Evolutionary conservation across 2,329 filamentous ascomycete genomes (phyloP), one percentile per base, ranked within the genome.

Genomic region (Ampelomyces quisqualis): DNA sequence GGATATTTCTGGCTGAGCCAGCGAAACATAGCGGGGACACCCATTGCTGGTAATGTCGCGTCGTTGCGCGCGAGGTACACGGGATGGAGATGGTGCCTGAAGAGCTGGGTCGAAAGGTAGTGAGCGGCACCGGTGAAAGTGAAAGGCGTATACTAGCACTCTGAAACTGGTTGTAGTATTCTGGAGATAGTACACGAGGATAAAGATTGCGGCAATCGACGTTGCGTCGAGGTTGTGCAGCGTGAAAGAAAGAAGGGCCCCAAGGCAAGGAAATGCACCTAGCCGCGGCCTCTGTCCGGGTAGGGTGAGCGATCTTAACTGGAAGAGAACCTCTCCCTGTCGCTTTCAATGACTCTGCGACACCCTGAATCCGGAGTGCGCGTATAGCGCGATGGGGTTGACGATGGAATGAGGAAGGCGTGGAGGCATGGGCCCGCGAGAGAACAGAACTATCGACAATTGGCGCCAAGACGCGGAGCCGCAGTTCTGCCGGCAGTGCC

Each of bases 1-100:
- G 93, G 93, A 65, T 97, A 96, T 68, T 94, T 97, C 74, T 84
- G 87, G 70, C 89, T 95, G 46, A 97, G 84, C 90, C 90, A 98
- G 80, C 90, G 81, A 71, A 96, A 97, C 53, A 93, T 86, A 47
- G 90, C 90, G 57, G 90, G 90, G 62, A 95, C 90, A 85, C 90
- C 90, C 90, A 95, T 95, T 46, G 57, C 75, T 36, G 55, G 50
- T 52, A 48, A 29, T 30, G 45, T 47, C 46, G 55, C 56, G 49
- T 51, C 38, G 34, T 33, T 35, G 50, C 47, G 51, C 47, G 50
- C 38, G 38, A 22, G 41, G 35, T 37, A 33, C 13, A 32, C 30
- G n/a, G n/a, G n/a, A n/a, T n/a, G n/a, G 20, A 31, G 21, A 20
- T 9, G 41, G 19, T n/a, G 31, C 34, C 20, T 35, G 45, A 37